Percentiles rank a stretch among this genome's conserved stretches.
phyloP scores from a whole-genome alignment of 73 alveolate species.

The Paramecium tetraurelia region DNA sequence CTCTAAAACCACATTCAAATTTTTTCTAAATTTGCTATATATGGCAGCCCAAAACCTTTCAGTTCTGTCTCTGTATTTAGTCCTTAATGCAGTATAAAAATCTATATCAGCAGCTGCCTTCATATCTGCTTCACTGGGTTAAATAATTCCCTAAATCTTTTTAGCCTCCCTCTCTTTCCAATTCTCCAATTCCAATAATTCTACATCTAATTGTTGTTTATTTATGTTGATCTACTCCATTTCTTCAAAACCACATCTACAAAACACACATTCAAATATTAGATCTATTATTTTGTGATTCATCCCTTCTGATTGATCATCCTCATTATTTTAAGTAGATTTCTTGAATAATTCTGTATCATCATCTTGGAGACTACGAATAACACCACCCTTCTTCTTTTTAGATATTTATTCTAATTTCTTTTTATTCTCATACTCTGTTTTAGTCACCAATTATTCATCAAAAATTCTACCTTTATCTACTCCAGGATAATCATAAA shows the following conservation, averaged over 20 bases:
- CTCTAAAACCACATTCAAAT: background rate
- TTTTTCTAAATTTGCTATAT: background rate
- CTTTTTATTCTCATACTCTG: background rate
- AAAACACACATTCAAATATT: background rate
- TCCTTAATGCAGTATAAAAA: background rate
- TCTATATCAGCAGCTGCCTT: background rate
- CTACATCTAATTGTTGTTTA: background rate
- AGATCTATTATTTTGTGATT: background rate
- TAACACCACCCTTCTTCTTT: background rate
- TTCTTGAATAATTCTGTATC: background rate
- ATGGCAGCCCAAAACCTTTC: constrained; percentile 3
- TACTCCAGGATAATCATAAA: background rate
- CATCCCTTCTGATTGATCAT: background rate
- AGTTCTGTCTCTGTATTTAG: background rate
- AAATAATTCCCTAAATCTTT: background rate
- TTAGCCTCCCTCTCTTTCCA: background rate
- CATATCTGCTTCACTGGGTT: background rate
- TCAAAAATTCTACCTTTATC: background rate
- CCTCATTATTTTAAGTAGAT: background rate
- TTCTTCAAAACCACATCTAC: background rate
- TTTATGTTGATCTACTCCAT: background rate
- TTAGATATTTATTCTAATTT: background rate
- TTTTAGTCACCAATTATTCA: background rate
- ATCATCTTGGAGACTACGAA: background rate
- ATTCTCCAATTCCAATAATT: background rate